A percentile compares a stretch with the other conserved stretches of the same genome.
Evolutionary conservation across 495 filamentous ascomycete genomes (phyloP).

Genomic region (Penicillium ucsense): DNA sequence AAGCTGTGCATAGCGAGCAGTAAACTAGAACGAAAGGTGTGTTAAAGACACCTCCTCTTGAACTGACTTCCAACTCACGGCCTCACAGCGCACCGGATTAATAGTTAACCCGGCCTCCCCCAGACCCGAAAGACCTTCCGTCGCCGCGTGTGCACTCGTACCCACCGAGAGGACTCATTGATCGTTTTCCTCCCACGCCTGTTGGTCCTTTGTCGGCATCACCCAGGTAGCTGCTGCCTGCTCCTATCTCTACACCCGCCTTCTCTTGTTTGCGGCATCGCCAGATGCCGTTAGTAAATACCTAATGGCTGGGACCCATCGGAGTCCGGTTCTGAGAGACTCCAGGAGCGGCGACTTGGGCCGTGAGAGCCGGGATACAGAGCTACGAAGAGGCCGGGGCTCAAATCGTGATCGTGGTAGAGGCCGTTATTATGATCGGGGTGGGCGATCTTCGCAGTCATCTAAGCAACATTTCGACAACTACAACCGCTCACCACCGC

Average conservation of each 20-base stretch:
- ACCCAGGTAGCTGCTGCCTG: neutral
- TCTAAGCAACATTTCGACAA: slow-evolving; percentile 24
- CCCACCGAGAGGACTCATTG: too few species aligned
- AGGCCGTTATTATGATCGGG: slow-evolving; percentile 21
- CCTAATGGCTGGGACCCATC: slow-evolving; percentile 49
- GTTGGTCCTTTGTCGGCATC: too few species aligned
- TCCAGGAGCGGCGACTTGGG: slow-evolving; percentile 43
- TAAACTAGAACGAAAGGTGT: slow-evolving; percentile 5
- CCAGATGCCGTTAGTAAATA: slow-evolving; percentile 35
- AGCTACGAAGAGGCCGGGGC: slow-evolving; percentile 30
- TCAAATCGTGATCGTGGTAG: slow-evolving; percentile 31
- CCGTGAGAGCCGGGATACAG: slow-evolving; percentile 29
- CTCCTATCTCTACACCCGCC: slow-evolving; percentile 1
- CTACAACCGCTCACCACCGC: slow-evolving; percentile 27
- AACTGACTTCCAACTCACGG: slow-evolving; percentile 12
- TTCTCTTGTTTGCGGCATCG: slow-evolving; percentile 9
- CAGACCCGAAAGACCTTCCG: slow-evolving; percentile 22
- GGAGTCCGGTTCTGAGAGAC: slow-evolving; percentile 49
- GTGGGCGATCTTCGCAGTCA: slow-evolving; percentile 22
- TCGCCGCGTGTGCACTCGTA: neutral
- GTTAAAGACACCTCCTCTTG: slow-evolving; percentile 3
- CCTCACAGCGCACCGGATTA: slow-evolving; percentile 26
- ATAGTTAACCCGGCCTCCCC: slow-evolving; percentile 26
- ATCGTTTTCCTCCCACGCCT: too few species aligned
- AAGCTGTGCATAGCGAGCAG: neutral